Evolutionary conservation across 306 rosid genomes (phyloP).

Genomic region (Castanea crenata): DNA sequence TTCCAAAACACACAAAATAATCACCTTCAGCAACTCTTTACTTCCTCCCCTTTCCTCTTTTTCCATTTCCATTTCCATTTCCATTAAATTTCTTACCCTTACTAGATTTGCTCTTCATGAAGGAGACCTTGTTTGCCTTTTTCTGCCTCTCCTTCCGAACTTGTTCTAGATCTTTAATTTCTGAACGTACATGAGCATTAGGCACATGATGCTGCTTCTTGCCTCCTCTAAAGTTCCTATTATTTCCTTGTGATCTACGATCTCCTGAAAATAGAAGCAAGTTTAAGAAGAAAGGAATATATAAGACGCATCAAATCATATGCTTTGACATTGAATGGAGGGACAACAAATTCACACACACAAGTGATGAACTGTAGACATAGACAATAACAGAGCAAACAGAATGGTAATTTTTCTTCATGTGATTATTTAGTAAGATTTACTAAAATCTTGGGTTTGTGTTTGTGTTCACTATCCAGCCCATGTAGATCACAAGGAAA

Average conservation of each 20-base stretch:
- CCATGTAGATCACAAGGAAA: not conserved
- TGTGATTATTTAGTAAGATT: no score
- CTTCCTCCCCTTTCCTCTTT: no score
- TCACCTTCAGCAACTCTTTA: no score
- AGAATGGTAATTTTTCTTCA: not conserved
- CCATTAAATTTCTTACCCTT: slow-evolving; percentile 59
- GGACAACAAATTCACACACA: not conserved
- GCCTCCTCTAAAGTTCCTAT: slow-evolving; percentile 38
- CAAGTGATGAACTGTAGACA: not conserved
- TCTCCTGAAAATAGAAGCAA: slow-evolving; percentile 36
- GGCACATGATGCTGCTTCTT: slow-evolving; percentile 50
- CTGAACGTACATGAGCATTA: slow-evolving; percentile 75
- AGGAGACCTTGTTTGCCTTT: slow-evolving; percentile 49
- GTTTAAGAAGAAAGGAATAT: not conserved
- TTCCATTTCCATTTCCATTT: slow-evolving; percentile 21
- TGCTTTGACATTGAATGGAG: not conserved
- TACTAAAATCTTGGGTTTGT: not conserved
- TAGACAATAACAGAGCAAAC: not conserved
- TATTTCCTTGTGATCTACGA: slow-evolving; percentile 31
- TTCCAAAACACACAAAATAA: no score
- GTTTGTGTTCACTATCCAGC: not conserved
- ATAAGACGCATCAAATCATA: not conserved
- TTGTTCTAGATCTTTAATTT: slow-evolving; percentile 81
- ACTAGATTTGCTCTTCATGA: slow-evolving; percentile 48
- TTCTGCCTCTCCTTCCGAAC: slow-evolving; percentile 81